Evolutionary conservation across 2,329 filamentous ascomycete genomes (phyloP).

Genomic region (Scedosporium minutisporum): DNA sequence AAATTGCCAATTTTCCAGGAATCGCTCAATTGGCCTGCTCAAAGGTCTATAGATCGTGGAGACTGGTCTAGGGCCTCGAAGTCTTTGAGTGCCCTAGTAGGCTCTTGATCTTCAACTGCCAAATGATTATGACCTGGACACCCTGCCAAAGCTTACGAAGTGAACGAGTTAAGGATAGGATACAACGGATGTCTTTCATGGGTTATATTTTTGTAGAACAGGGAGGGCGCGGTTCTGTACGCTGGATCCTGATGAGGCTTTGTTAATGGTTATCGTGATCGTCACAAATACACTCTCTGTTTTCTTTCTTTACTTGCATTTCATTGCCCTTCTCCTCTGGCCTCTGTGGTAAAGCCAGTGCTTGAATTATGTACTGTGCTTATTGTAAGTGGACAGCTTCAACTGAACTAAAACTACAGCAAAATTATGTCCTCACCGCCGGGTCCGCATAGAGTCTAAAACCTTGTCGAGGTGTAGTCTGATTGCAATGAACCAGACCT

Average conservation of each 20-base stretch:
- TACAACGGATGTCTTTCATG: background rate
- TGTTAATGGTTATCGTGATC: background rate
- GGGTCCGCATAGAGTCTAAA: too few species aligned
- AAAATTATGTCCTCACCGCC: too few species aligned
- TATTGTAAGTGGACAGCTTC: background rate
- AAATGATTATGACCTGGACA: background rate
- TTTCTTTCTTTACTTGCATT: background rate
- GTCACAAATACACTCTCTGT: background rate
- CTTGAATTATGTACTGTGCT: background rate
- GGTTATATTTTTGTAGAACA: background rate
- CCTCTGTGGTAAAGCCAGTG: background rate
- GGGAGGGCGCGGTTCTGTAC: background rate
- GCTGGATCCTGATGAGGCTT: background rate
- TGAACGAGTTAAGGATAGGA: background rate
- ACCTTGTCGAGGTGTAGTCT: too few species aligned
- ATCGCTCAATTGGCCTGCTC: background rate
- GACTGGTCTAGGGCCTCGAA: background rate
- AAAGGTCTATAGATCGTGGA: background rate
- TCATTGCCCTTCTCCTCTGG: background rate
- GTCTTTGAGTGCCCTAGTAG: background rate
- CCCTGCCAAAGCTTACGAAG: background rate
- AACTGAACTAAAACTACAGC: too few species aligned
- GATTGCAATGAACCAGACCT: too few species aligned
- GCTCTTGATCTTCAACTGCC: background rate
- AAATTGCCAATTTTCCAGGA: slow-evolving; percentile 21